Evolutionary conservation across 176 grass and related monocot species (phyloP).

Genomic region (Avena insularis): DNA sequence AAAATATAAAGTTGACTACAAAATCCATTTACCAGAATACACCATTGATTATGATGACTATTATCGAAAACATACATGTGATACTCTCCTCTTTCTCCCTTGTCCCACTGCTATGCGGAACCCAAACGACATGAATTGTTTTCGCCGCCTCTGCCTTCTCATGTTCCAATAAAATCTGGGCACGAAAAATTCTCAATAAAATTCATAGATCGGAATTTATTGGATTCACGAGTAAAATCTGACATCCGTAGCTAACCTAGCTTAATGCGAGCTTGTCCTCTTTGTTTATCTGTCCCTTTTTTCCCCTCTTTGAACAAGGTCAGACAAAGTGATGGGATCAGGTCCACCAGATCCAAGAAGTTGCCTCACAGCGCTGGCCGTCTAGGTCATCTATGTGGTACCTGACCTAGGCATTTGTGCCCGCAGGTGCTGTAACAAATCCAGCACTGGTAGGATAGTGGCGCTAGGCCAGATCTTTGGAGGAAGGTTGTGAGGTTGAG

Average conservation of each 20-base stretch:
- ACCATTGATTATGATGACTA: background rate
- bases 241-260: background rate
- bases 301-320: background rate
- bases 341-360: background rate
- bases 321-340: background rate
- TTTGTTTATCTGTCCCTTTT: background rate
- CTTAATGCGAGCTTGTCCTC: background rate
- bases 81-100: background rate
- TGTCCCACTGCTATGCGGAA: background rate
- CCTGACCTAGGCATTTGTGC: background rate
- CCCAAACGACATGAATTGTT: background rate
- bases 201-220: background rate
- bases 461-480: background rate
- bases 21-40: background rate
- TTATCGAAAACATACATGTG: background rate
- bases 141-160: background rate
- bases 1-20: background rate
- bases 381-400: background rate
- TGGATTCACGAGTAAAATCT: background rate
- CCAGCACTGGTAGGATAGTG: background rate
- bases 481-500: background rate
- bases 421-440: background rate
- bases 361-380: background rate
- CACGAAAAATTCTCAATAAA: background rate
- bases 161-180: background rate